Evolutionary conservation across 129 eudicot genomes (phyloP).

Genomic region (Saussurea involucrata): DNA sequence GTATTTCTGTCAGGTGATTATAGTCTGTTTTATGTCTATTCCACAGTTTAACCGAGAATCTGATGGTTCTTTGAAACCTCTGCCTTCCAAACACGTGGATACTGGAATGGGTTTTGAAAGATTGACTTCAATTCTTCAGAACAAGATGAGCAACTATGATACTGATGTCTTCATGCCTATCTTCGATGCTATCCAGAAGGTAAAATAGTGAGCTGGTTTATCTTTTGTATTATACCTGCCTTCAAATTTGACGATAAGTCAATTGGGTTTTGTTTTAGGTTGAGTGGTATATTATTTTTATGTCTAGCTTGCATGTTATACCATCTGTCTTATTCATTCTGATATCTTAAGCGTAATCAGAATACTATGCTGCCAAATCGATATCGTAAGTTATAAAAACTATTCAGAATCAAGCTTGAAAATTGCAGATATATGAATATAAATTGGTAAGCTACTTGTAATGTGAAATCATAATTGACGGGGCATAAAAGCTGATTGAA

Average conservation of each 20-base stretch:
- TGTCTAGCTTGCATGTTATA: not conserved
- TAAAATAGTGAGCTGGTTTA: conserved; percentile 18
- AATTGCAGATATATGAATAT: not conserved
- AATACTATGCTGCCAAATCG: not conserved
- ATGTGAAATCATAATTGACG: not conserved
- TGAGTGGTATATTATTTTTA: not conserved
- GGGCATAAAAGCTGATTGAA: not conserved
- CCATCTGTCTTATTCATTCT: not conserved
- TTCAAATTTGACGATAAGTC: not conserved
- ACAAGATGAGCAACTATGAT: conserved; percentile 94
- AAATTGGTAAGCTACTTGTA: not conserved
- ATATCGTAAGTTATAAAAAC: not conserved
- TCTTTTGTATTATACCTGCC: not conserved
- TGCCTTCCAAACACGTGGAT: conserved; percentile 95
- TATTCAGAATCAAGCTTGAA: not conserved
- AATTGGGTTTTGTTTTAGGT: not conserved
- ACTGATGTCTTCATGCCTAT: conserved; percentile 88
- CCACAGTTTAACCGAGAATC: conserved; percentile 87
- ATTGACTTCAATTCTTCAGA: conserved; percentile 92
- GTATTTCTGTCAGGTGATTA: not conserved
- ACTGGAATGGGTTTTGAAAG: conserved; percentile 99
- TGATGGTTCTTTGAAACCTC: conserved; percentile 80
- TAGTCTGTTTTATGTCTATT: not conserved
- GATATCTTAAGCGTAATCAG: not conserved
- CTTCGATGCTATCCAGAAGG: conserved; percentile 89